phyloP scores from a whole-genome alignment of 441 rosid species.

The Erysimum cheiri region DNA sequence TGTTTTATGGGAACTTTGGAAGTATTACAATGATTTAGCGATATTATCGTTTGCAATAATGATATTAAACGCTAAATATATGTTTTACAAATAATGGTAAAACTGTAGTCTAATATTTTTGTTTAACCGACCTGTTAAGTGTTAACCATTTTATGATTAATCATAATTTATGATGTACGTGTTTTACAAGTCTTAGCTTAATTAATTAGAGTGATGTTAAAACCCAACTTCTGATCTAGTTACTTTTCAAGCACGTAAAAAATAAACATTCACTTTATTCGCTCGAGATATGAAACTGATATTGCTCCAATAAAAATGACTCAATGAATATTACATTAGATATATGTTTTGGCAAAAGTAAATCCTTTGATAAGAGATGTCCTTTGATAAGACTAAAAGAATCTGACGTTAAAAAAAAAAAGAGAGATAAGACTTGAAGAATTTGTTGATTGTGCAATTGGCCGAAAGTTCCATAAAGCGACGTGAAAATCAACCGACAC shows the following conservation, averaged over 20 bases:
- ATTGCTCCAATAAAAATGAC: not conserved
- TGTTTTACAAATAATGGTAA: not conserved
- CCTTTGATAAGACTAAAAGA: too few relatives aligned
- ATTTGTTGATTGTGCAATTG: conserved; percentile 20
- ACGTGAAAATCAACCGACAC: conserved; percentile 35
- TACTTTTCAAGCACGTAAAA: conserved; percentile 26
- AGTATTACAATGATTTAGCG: not conserved
- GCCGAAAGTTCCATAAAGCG: conserved; percentile 42
- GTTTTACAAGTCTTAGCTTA: conserved; percentile 33
- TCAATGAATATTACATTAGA: not conserved
- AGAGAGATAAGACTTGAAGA: not conserved
- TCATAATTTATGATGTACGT: conserved; percentile 31
- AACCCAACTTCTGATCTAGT: not conserved
- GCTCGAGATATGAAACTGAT: conserved; percentile 3
- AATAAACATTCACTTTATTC: conserved; percentile 5
- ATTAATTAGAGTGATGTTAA: conserved; percentile 2
- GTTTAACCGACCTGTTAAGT: not conserved
- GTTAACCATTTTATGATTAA: not conserved
- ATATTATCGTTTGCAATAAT: not conserved
- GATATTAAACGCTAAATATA: not conserved
- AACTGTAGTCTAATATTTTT: not conserved
- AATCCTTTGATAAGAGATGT: not conserved
- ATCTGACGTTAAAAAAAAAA: too few relatives aligned
- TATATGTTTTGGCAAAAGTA: not conserved
- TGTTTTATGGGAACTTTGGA: not conserved